These are phyloP conservation scores for Bruguiera parviflora DNA, from an alignment of 345 rosid genomes.

Conservation along the genomic window DNA sequence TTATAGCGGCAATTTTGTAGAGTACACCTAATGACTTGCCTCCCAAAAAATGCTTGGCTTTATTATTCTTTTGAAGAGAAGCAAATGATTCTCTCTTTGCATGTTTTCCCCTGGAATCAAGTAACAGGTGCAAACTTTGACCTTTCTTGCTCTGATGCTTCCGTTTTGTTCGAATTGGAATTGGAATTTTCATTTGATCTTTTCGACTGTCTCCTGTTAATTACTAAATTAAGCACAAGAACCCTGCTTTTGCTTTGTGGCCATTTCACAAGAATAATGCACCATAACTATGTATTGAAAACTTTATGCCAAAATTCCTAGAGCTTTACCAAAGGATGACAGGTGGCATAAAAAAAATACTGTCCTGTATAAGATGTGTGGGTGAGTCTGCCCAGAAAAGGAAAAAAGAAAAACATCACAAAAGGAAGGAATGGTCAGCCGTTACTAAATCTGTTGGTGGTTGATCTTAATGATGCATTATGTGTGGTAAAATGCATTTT, in stretches of 20 bases:
- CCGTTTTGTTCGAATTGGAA: background rate
- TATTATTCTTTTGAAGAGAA: background rate
- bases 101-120: background rate
- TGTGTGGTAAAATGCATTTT: too few relatives aligned
- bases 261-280: background rate
- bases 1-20: background rate
- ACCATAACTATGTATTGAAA: background rate
- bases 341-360: background rate
- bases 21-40: background rate
- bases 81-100: background rate
- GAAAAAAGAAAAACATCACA: too few relatives aligned
- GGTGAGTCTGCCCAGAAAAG: background rate
- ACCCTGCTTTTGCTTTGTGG: too few relatives aligned
- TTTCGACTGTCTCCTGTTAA: background rate
- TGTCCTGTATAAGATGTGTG: background rate
- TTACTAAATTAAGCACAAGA: too few relatives aligned
- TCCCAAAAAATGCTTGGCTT: background rate
- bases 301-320: background rate
- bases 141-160: background rate
- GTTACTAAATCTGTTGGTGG: too few relatives aligned
- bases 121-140: too few relatives aligned
- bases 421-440: background rate
- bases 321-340: background rate
- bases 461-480: too few relatives aligned
- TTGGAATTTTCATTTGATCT: background rate